These are phyloP conservation scores for Curvularia eragrostidis DNA, from an alignment of 2,329 filamentous ascomycete genomes.

Conservation along the genomic window DNA sequence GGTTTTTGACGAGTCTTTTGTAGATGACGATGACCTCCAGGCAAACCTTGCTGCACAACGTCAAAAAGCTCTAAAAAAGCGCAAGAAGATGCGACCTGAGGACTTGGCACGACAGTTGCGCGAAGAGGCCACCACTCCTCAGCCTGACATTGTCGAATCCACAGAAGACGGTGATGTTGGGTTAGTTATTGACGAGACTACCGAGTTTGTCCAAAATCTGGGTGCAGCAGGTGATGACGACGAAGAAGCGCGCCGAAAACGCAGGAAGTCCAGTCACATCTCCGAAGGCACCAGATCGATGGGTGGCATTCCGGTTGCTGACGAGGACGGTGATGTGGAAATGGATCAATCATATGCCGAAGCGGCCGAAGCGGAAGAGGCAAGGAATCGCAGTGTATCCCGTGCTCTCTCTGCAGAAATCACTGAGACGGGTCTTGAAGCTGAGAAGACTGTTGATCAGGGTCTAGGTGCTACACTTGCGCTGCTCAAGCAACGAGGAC, in stretches of 20 bases:
- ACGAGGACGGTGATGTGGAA: slow-evolving; percentile 61
- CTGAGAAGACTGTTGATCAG: slow-evolving; percentile 78
- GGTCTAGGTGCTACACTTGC: slow-evolving; percentile 84
- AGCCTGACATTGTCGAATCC: slow-evolving; percentile 61
- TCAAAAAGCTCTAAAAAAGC: slow-evolving; percentile 84
- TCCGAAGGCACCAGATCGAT: slow-evolving; percentile 34
- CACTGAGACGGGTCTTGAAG: slow-evolving; percentile 76
- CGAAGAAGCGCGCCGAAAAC: slow-evolving; percentile 56
- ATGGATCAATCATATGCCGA: slow-evolving; percentile 62
- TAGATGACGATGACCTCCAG: slow-evolving; percentile 93
- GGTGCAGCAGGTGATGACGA: slow-evolving; percentile 54
- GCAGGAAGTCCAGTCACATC: slow-evolving; percentile 49
- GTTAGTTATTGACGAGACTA: slow-evolving; percentile 93
- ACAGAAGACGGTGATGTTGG: slow-evolving; percentile 68
- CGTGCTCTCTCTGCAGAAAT: slow-evolving; percentile 58
- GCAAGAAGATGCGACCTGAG: slow-evolving; percentile 84
- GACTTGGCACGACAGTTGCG: slow-evolving; percentile 83
- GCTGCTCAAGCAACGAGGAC: slow-evolving; percentile 82
- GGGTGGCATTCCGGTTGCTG: slow-evolving; percentile 46
- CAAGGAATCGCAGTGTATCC: slow-evolving; percentile 37
- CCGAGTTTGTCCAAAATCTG: slow-evolving; percentile 89
- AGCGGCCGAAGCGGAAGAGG: slow-evolving; percentile 57
- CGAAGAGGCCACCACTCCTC: slow-evolving; percentile 63
- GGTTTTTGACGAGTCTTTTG: slow-evolving; percentile 71
- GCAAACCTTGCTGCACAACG: slow-evolving; percentile 83